Base-by-base conservation (phyloP, 768 basidiomycete genomes). In the Amanita muscaria region DNA sequence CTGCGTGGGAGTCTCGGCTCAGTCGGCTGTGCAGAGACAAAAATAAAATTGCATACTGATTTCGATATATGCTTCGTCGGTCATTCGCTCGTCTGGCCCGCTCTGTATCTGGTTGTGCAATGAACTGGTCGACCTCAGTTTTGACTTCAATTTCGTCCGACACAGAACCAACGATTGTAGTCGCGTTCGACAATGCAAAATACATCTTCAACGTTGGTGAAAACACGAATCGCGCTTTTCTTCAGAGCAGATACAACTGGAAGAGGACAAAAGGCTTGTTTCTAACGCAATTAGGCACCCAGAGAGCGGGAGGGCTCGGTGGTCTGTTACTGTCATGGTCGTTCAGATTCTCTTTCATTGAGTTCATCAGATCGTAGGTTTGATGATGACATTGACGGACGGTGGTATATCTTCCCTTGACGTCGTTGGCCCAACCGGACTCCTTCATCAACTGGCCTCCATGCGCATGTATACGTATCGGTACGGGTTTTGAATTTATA, bases 131-230 rank as follows among this genome's bases (percentile, higher is more conserved):
- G 22, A 68, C 78, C 2, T 73, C 75, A 3, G 76, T 83, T 21
- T 63, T 82, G 44, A 76, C 73, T 33, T 61, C 75, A 0, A 55
- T 69, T 14, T 75, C 82, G 3, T 77, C 78, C 40, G 93, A 97
- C 64, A 87, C 91, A 1, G 80, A 89, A 51, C 83, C 91, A 0
- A 75, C 83, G 7, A 64, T 96, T 19, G 64, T 85, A 48, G 62
- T 94, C 51, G 69, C 73, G 1, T 92, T 91, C 58, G 83, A 87
- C 51, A 68, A 73, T 42, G 81, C 76, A 10, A 85, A 88, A 53
- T 97, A 92, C 53, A 70, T 93, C 30, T 90, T 97, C 72, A 92
- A 92, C 61, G 79, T 72, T 15, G 83, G 88, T 6, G 91, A 96
- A 61, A 84, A 83, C 47, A 79, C 83, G 1, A 80, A 79, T 33